Base-by-base conservation (phyloP, 169 alveolate species). In the Babesia gibsoni region DNA sequence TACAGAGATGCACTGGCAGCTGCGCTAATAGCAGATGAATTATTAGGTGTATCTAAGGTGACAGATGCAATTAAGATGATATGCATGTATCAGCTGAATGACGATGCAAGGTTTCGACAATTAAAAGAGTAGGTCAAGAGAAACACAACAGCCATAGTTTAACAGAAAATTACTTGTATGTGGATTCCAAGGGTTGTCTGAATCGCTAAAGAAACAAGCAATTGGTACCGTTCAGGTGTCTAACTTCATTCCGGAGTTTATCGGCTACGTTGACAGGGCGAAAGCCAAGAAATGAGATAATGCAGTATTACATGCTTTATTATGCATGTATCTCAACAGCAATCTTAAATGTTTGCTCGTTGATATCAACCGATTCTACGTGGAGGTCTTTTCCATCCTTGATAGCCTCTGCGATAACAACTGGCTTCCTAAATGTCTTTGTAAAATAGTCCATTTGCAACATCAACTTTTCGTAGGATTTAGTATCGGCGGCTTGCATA, bases 141-240 rank as follows among this genome's bases (percentile, higher is more conserved):
- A 10, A 8, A 4, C 8, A 32, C 23, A 18, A 6, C 30, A 41
- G 5, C 22, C 10, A 39, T 14, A 8, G 2, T 29, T 20, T 25
- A 10, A 4, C 45, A 73, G 84, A 36, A 57, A 54, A 35, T 23
- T 77, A 7, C 25, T 27, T 46, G 37, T 29, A 20, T 32, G 58
- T 25, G 70, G 69, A 7, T 43, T 77, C n/a, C 74, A 53, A 16
- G 63, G 64, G 4, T 41, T 77, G 2, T 77, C 85, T 3, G 68
- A 67, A 8, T 3, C 81, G 10, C 73, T 77, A 25, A 52, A 23
- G 41, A 45, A 77, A 29, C 74, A 67, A 41, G 73, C 69, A 14
- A 10, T 57, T 5, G 85, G 85, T 46, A 77, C 85, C 33, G 67
- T 77, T 29, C 72, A 77, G 43, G 85, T 77, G 20, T 65, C 85